Evolutionary conservation across 768 basidiomycete species (phyloP), one percentile per base, ranked within the genome.

Genomic region (Hydnum rufescens): DNA sequence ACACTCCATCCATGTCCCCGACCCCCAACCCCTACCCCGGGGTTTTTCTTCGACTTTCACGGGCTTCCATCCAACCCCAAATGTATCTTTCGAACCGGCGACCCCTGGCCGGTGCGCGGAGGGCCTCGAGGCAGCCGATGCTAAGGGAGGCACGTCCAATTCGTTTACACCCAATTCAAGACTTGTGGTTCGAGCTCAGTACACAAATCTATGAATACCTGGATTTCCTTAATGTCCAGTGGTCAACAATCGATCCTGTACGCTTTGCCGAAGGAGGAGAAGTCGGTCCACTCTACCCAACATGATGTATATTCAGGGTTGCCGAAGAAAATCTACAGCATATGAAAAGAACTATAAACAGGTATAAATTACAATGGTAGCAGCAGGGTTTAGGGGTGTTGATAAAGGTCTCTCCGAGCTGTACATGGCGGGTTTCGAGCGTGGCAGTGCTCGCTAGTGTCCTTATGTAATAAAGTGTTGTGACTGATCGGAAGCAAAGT

Each of bases 241-340:
- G 63, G 62, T 62, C 59, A 18, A 51, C 57, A 22, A 62, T 69
- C 49, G 58, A 67, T 56, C 59, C 59, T 49, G 53, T 66, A 52
- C 59, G 58, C 51, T 67, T 61, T 53, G 63, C 66, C 57, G 59
- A 52, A 5, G 60, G 56, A 46, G 53, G 61, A 59, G 51, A 59
- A 48, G 52, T 50, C 4, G n/a, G 44, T 25, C 53, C 55, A 4
- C 49, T 62, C 43, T 19, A 63, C 48, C 50, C n/a, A n/a, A n/a
- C n/a, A n/a, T n/a, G n/a, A n/a, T n/a, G n/a, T n/a, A n/a, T n/a
- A n/a, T n/a, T n/a, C n/a, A n/a, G n/a, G n/a, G n/a, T n/a, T n/a
- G n/a, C n/a, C n/a, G n/a, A n/a, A n/a, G n/a, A n/a, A n/a, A n/a
- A n/a, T n/a, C n/a, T n/a, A n/a, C n/a, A n/a, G n/a, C n/a, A n/a